Conservation (phyloP, 2,329 filamentous ascomycete species). For the Talaromyces islandicus region DNA sequence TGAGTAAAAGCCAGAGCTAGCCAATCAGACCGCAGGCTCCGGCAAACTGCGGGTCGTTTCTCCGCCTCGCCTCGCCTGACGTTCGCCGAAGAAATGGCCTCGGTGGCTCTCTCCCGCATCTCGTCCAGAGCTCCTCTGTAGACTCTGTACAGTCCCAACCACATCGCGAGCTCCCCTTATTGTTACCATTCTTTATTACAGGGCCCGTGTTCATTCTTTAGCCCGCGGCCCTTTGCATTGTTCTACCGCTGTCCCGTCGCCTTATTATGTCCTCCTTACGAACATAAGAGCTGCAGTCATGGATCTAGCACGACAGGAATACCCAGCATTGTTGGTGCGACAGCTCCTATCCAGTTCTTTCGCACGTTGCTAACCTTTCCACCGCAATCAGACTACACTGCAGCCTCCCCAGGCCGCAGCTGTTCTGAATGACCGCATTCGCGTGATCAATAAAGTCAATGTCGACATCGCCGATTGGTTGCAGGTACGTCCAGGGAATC, state of each 20-base stretch:
- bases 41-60: background rate
- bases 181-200: background rate
- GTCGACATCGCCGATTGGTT: slow-evolving; percentile 93
- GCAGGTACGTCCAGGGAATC: slow-evolving; percentile 62
- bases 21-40: background rate
- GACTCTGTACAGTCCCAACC: background rate
- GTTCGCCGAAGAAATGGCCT: background rate
- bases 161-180: background rate
- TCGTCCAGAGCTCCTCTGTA: background rate
- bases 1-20: background rate
- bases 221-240: slow-evolving; percentile 6
- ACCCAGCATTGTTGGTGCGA: slow-evolving; percentile 88
- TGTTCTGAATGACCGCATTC: slow-evolving; percentile 79
- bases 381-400: slow-evolving; percentile 60
- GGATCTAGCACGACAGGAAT: slow-evolving; percentile 80
- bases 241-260: slow-evolving; percentile 6
- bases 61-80: background rate
- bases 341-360: slow-evolving; percentile 16
- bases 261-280: slow-evolving; percentile 27
- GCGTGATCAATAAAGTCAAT: slow-evolving; percentile 80
- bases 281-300: slow-evolving; percentile 40
- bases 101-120: background rate
- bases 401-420: slow-evolving; percentile 75
- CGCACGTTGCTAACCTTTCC: slow-evolving; percentile 10
- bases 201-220: background rate